Evolutionary conservation across 2,329 filamentous ascomycete species (phyloP), one percentile per base, ranked within the genome.

Genomic region (Sporothrix protearum): DNA sequence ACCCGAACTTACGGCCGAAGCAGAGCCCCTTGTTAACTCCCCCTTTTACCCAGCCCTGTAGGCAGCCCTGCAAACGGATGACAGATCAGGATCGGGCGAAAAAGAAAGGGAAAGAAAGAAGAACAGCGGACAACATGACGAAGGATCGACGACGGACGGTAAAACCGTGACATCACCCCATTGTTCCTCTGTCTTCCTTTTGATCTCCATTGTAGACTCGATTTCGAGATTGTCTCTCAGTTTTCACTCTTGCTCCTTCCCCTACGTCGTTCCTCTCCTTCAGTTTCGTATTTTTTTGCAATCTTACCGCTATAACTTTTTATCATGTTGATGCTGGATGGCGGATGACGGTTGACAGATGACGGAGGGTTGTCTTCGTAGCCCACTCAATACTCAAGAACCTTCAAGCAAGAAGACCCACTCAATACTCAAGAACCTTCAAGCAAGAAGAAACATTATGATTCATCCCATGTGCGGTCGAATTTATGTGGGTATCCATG

Each of bases 1-100:
- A 28, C 59, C 59, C 59, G 59, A 64, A 64, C 36, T 63, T 64
- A 64, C 59, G 59, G 59, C 59, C 59, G 59, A 64, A 64, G 10
- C 6, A n/a, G 19, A 5, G 12, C 36, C n/a, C n/a, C 9, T 7
- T 19, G 22, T 33, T 12, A 10, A 57, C 1, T 2, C 22, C 1
- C n/a, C 14, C n/a, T n/a, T n/a, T n/a, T 22, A 5, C 28, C 25
- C 53, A 57, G 53, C 53, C 53, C 53, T 57, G 53, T 57, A 51
- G n/a, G 22, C 49, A 25, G 49, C 22, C 28, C 55, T 59, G 30
- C 3, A 36, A 59, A 45, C 45, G 36, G 59, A 64, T 64, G 59
- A 64, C 59, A 64, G 36, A 64, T 64, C 36, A 64, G 9, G 9
- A 28, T 12, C 49, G 8, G 49, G 10, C 22, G 22, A 28, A 28